Percentiles rank a stretch among this genome's conserved stretches.
Conservation (phyloP, 23 red algal genomes). For the Gracilariopsis chorda region DNA sequence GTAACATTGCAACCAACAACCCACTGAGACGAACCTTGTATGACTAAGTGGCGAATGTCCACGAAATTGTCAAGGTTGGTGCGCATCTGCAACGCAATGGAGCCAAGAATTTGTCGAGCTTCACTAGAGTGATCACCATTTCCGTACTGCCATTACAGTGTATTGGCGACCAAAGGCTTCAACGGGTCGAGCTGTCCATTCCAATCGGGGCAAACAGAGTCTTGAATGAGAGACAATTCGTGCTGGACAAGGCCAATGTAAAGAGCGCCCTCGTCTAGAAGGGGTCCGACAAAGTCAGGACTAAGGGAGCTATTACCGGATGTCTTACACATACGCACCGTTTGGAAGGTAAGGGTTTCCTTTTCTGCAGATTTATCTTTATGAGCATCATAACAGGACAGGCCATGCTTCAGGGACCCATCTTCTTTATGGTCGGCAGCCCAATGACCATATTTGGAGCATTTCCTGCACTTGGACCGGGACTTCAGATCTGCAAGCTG, state of each 20-base stretch:
- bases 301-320: background rate
- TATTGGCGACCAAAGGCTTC: background rate
- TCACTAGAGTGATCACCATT: background rate
- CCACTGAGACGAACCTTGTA: background rate
- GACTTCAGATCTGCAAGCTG: slow-evolving; percentile 13
- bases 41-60: background rate
- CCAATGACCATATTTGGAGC: background rate
- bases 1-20: background rate
- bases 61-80: background rate
- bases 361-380: background rate
- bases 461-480: background rate
- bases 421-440: background rate
- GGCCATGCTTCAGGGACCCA: background rate
- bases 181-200: background rate
- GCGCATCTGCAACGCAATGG: background rate
- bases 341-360: background rate
- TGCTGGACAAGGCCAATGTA: background rate
- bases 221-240: background rate
- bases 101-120: background rate
- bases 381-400: background rate
- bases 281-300: background rate
- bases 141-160: slow-evolving; percentile 2
- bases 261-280: background rate
- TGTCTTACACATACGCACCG: background rate
- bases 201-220: background rate